A percentile compares a stretch with the other conserved stretches of the same genome.
Evolutionary conservation across 164 flowering plant species (phyloP).

Genomic region (Nymphaea thermarum): DNA sequence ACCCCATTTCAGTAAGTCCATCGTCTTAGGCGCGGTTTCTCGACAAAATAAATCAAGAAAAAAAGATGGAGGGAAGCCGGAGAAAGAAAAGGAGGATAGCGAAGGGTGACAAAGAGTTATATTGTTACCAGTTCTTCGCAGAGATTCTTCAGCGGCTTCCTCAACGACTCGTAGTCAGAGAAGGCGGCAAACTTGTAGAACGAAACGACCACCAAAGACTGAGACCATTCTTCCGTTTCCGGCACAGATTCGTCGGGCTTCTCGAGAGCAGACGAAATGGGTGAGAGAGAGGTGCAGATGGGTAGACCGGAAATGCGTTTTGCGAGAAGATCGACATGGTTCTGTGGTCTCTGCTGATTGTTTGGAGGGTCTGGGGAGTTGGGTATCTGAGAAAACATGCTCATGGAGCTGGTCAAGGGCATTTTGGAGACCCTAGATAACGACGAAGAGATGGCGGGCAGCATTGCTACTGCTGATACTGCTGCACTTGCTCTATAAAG

Average conservation of each 20-base stretch:
- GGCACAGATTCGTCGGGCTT: background rate
- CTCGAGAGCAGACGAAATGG: background rate
- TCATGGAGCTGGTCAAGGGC: background rate
- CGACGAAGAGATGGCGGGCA: background rate
- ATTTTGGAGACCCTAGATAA: background rate
- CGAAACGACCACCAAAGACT: conserved; percentile 70
- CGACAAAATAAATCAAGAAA: background rate
- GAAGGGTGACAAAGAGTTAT: background rate
- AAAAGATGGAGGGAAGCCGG: background rate
- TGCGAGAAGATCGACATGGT: background rate
- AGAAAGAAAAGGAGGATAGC: background rate
- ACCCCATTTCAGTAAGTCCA: too few relatives aligned
- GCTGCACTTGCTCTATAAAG: background rate
- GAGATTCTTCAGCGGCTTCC: conserved; percentile 75
- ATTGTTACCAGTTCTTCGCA: conserved; percentile 57
- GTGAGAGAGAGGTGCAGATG: background rate
- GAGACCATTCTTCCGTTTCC: background rate
- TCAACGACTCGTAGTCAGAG: conserved; percentile 65
- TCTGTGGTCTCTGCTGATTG: background rate
- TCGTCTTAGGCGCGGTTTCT: background rate
- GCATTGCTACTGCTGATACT: background rate
- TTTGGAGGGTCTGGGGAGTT: background rate
- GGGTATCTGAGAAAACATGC: background rate
- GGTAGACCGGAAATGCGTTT: background rate
- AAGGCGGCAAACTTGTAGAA: conserved; percentile 96